Base-by-base conservation (phyloP, 2,329 filamentous ascomycete species). In the Colletotrichum chrysophilum region DNA sequence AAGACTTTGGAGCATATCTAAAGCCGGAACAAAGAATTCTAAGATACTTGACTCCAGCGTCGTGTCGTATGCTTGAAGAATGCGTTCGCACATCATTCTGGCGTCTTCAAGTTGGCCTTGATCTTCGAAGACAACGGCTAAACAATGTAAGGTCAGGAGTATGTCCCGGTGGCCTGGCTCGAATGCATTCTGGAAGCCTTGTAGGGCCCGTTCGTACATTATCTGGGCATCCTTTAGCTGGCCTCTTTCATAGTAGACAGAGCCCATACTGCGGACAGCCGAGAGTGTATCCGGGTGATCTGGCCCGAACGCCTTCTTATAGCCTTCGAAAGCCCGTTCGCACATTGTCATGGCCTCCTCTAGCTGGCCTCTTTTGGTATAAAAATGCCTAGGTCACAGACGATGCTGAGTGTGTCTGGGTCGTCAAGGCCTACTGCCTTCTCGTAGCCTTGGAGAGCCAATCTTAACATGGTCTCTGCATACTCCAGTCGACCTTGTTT, bases 331-430 rank as follows among this genome's bases (percentile, higher is more conserved):
- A 66, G 80, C 82, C 62, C 80, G 81, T 12, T 76, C 9, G 21
- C 79, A 83, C 79, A 83, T 84, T 1, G 67, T 71, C 77, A 83
- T 79, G 18, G 81, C 78, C 52, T 83, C 76, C 7, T 82, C 8
- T 28, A 77, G 48, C 56, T 72, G 26, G 78, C 72, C 5, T 76
- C 70, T 62, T 75, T 5, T 1, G 43, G 10, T 3, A 5, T 48
- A 48, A 3, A 3, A 48, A 7, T 13, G 43, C 43, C n/a, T 21
- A 48, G 10, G 13, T 48, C 13, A 21, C 7, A 2, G 3, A 48
- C 12, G 5, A 10, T 10, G 1, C 5, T 74, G 48, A 77, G 78
- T 48, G 43, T 48, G 43, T 21, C 5, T 48, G 5, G 18, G 38
- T 21, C n/a, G 43, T 48, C n/a, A 21, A n/a, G 43, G n/a, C 43